A percentile compares a stretch with the other conserved stretches of the same genome.
phyloP scores from a whole-genome alignment of 768 basidiomycete genomes.

The Mycena galericulata region DNA sequence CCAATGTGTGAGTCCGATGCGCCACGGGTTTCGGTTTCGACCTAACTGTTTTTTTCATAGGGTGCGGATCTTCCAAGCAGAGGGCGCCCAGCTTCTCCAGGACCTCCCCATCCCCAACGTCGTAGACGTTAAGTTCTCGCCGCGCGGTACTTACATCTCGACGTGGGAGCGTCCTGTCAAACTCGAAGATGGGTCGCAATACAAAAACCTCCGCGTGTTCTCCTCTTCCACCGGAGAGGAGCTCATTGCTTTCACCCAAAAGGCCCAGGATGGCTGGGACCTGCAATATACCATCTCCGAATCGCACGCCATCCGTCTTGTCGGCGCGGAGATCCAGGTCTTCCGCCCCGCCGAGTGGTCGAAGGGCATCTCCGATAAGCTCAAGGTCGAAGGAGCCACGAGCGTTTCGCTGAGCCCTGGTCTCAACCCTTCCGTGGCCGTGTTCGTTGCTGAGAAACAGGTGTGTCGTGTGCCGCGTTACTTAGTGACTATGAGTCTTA shows the following conservation, averaged over 20 bases:
- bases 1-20: conserved; percentile 68
- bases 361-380: conserved; percentile 83
- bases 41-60: conserved; percentile 50
- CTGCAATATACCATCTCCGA: conserved; percentile 93
- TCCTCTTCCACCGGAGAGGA: conserved; percentile 88
- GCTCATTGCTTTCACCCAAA: conserved; percentile 89
- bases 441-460: conserved; percentile 96
- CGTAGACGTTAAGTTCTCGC: conserved; percentile 91
- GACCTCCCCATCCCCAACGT: conserved; percentile 82
- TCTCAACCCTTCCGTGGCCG: conserved; percentile 87
- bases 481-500: conserved; percentile 9
- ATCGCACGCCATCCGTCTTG: conserved; percentile 85
- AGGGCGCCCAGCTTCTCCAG: conserved; percentile 77
- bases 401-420: conserved; percentile 84
- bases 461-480: conserved; percentile 49
- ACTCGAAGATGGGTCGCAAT: conserved; percentile 89
- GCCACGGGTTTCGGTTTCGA: conserved; percentile 29
- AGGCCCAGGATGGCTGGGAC: conserved; percentile 92
- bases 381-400: conserved; percentile 87
- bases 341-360: conserved; percentile 85
- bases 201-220: conserved; percentile 96
- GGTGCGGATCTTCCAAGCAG: conserved; percentile 82
- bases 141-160: conserved; percentile 91
- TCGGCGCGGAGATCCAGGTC: conserved; percentile 85
- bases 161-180: conserved; percentile 97